phyloP scores from a whole-genome alignment of 352 stramenopile species.

The Phytophthora syringae region DNA sequence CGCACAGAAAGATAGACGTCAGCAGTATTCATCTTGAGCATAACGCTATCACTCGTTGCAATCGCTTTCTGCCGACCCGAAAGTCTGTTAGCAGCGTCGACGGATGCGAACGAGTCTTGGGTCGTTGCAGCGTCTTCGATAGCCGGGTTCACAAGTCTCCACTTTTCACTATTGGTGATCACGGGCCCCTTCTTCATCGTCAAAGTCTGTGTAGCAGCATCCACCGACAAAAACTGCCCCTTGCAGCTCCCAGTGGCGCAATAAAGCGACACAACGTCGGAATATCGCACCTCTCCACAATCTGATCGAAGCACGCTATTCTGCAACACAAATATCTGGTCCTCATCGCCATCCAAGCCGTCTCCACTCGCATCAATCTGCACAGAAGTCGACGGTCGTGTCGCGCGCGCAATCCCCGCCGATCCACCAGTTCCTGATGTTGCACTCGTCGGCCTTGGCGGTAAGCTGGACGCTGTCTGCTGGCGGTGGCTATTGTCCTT shows the following conservation, averaged over 20 bases:
- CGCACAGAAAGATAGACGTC: constrained; percentile 64
- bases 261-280: constrained; percentile 80
- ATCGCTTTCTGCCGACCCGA: constrained; percentile 70
- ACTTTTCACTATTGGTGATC: constrained; percentile 84
- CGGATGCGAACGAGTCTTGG: constrained; percentile 47
- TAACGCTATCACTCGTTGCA: constrained; percentile 72
- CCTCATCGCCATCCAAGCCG: constrained; percentile 70
- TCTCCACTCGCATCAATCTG: constrained; percentile 67
- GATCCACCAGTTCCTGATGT: constrained; percentile 9
- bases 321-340: constrained; percentile 83
- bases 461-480: constrained; percentile 28
- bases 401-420: constrained; percentile 29
- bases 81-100: constrained; percentile 47
- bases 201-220: constrained; percentile 59
- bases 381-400: constrained; percentile 15
- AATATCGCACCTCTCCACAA: constrained; percentile 74
- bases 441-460: constrained; percentile 29
- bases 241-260: constrained; percentile 71
- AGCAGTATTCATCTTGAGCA: constrained; percentile 71
- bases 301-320: constrained; percentile 77
- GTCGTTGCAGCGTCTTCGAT: constrained; percentile 32
- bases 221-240: constrained; percentile 77
- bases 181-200: constrained; percentile 77
- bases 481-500: constrained; percentile 11
- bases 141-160: constrained; percentile 69